These are phyloP conservation scores for Schwanniomyces vanrijiae DNA, from an alignment of 805 yeast genomes.

Conservation along the genomic window DNA sequence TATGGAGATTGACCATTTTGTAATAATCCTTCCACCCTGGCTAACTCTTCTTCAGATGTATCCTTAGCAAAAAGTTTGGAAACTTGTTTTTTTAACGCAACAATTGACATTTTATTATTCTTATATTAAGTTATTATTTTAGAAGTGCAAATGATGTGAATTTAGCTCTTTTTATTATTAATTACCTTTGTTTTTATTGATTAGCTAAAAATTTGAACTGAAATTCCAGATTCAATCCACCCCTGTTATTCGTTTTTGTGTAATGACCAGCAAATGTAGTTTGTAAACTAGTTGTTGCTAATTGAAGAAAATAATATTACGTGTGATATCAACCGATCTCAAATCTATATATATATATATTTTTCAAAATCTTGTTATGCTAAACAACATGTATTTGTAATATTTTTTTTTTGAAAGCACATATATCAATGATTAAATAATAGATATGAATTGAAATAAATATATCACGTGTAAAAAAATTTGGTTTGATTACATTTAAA, in stretches of 20 bases:
- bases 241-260: not conserved
- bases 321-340: not conserved
- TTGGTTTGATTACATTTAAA: not conserved
- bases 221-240: too few species aligned
- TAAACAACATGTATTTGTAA: not conserved
- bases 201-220: not conserved
- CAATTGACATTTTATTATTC: constrained; percentile 24
- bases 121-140: not conserved
- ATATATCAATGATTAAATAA: not conserved
- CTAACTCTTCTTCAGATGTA: constrained; percentile 31
- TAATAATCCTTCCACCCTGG: constrained; percentile 29
- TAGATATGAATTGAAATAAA: not conserved
- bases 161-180: too few species aligned
- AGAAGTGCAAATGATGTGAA: too few species aligned
- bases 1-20: constrained; percentile 35
- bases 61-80: constrained; percentile 21
- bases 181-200: too few species aligned
- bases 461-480: not conserved
- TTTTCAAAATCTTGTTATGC: not conserved
- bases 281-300: not conserved
- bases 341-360: not conserved
- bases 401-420: not conserved
- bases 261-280: not conserved
- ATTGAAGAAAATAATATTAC: not conserved
- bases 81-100: constrained; percentile 37